Conservation (phyloP, 345 rosid species). For the Physaria fendleri region DNA sequence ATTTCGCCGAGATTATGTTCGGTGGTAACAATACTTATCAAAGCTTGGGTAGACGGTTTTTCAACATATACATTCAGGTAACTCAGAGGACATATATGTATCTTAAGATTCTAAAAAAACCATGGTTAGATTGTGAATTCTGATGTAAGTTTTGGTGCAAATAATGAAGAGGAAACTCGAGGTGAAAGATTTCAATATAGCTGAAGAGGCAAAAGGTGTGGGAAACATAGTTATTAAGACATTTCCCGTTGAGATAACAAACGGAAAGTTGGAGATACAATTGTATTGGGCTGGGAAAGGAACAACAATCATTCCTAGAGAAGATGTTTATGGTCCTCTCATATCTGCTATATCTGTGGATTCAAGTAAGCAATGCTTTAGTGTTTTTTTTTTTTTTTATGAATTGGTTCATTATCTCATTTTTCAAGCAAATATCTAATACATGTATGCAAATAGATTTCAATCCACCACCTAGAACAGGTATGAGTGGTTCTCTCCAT, state of each 20-base stretch:
- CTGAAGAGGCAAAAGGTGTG: background rate
- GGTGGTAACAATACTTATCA: background rate
- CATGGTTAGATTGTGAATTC: no score
- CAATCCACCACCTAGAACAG: no score
- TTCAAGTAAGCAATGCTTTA: no score
- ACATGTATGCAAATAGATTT: no score
- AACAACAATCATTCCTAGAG: background rate
- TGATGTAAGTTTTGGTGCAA: no score
- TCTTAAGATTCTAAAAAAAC: no score
- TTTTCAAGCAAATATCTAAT: no score
- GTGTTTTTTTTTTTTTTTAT: no score
- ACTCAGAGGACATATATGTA: no score
- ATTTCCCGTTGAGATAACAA: background rate
- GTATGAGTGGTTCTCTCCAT: no score
- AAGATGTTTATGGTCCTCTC: background rate
- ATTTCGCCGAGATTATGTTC: background rate
- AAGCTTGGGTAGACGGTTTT: background rate
- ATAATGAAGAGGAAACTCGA: background rate
- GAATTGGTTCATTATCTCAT: no score
- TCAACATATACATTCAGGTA: background rate
- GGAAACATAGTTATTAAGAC: background rate
- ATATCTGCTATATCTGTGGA: background rate
- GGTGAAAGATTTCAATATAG: background rate
- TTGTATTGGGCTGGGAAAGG: background rate
- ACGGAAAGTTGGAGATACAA: background rate